phyloP scores from a whole-genome alignment of 495 filamentous ascomycete species.

The Neurospora sp. region DNA sequence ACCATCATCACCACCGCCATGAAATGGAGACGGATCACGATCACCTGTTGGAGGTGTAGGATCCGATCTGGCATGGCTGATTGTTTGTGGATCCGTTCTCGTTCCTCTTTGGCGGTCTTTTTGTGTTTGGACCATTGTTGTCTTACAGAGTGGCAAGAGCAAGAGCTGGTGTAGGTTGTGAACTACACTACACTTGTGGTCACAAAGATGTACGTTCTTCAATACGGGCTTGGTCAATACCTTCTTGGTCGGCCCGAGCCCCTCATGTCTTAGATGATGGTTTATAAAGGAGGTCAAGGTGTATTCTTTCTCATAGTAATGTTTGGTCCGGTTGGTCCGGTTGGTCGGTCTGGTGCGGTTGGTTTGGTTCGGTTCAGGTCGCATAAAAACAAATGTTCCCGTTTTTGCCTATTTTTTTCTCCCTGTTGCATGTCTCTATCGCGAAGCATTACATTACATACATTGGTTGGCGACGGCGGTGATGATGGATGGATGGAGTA shows the following conservation, averaged over 20 bases:
- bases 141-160: background rate
- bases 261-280: background rate
- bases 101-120: background rate
- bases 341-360: too few species aligned
- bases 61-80: background rate
- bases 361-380: background rate
- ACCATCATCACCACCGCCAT: conserved; percentile 28
- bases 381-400: background rate
- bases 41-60: background rate
- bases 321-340: background rate
- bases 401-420: background rate
- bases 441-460: background rate
- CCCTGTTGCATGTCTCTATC: background rate
- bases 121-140: background rate
- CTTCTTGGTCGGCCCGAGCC: background rate
- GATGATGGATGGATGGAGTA: conserved; percentile 6
- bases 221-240: background rate
- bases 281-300: background rate
- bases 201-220: background rate
- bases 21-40: conserved; percentile 16
- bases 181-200: background rate
- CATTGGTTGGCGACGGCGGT: conserved; percentile 1
- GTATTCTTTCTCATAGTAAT: background rate
- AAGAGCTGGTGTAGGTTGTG: background rate
- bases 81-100: background rate